A percentile compares a stretch with the other conserved stretches of the same genome.
Conservation (phyloP, 148 eudicot genomes). For the Rhododendron kiyosumense region DNA sequence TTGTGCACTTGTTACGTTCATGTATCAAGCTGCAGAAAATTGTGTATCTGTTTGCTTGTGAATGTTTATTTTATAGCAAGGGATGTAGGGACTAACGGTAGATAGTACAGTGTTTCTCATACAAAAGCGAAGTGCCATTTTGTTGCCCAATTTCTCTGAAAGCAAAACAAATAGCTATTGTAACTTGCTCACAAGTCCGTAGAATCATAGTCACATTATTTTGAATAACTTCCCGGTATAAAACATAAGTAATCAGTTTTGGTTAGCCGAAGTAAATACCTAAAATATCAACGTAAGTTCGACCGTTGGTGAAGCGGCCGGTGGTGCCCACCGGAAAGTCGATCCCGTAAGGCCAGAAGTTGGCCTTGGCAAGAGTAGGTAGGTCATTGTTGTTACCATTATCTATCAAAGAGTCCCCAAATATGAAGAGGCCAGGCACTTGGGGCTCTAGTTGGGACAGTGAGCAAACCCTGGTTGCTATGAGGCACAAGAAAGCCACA, state of each 20-base stretch:
- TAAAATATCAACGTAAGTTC: slow-evolving; percentile 56
- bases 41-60: no score
- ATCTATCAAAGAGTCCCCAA: slow-evolving; percentile 80
- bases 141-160: not conserved
- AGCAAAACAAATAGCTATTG: not conserved
- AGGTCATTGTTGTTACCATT: slow-evolving; percentile 72
- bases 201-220: not conserved
- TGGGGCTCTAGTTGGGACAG: slow-evolving; percentile 22
- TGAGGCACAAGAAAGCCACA: slow-evolving; percentile 9
- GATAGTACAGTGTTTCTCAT: not conserved
- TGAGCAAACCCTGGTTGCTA: slow-evolving; percentile 11
- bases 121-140: not conserved
- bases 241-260: not conserved
- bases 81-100: no score
- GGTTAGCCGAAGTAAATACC: slow-evolving; percentile 21
- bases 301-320: slow-evolving; percentile 75
- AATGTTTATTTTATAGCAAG: no score
- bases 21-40: no score
- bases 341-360: slow-evolving; percentile 67
- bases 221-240: not conserved
- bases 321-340: slow-evolving; percentile 65
- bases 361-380: slow-evolving; percentile 64
- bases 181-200: not conserved
- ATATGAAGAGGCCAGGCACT: slow-evolving; percentile 60
- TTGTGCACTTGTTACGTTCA: no score